Evolutionary conservation across 805 yeast species (phyloP).

Genomic region (Metschnikowia corniflorae): DNA sequence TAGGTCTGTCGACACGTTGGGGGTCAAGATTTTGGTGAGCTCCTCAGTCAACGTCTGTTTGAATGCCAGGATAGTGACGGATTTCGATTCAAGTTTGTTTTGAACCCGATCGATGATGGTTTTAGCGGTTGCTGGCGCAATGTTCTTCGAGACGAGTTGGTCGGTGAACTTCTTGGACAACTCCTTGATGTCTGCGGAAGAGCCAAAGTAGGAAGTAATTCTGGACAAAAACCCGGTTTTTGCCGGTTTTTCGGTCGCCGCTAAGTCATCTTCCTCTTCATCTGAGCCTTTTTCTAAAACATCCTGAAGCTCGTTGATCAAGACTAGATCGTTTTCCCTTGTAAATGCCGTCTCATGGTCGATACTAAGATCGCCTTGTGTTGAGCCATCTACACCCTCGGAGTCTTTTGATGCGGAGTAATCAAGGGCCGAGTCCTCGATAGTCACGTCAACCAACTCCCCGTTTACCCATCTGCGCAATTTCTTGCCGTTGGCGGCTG

Average conservation of each 20-base stretch:
- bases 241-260: not conserved
- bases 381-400: not conserved
- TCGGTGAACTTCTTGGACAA: slow-evolving; percentile 65
- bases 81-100: slow-evolving; percentile 61
- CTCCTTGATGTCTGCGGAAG: slow-evolving; percentile 49
- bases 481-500: slow-evolving; percentile 19
- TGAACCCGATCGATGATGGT: slow-evolving; percentile 68
- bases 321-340: slow-evolving; percentile 36
- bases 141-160: slow-evolving; percentile 80
- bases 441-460: slow-evolving; percentile 29
- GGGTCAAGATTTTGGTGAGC: slow-evolving; percentile 76
- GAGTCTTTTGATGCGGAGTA: slow-evolving; percentile 23
- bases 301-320: slow-evolving; percentile 39
- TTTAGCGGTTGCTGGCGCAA: slow-evolving; percentile 85
- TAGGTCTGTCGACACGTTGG: slow-evolving; percentile 85
- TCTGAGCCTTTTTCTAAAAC: slow-evolving; percentile 30
- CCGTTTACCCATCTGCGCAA: slow-evolving; percentile 45
- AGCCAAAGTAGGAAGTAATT: slow-evolving; percentile 36
- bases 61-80: slow-evolving; percentile 69
- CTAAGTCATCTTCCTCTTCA: slow-evolving; percentile 25
- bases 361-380: slow-evolving; percentile 9
- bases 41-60: slow-evolving; percentile 62
- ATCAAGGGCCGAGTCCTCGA: slow-evolving; percentile 25
- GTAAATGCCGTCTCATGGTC: slow-evolving; percentile 32
- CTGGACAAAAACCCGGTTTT: slow-evolving; percentile 31